Conservation (phyloP, 257 asterid genomes). For the Osmanthus fragrans region DNA sequence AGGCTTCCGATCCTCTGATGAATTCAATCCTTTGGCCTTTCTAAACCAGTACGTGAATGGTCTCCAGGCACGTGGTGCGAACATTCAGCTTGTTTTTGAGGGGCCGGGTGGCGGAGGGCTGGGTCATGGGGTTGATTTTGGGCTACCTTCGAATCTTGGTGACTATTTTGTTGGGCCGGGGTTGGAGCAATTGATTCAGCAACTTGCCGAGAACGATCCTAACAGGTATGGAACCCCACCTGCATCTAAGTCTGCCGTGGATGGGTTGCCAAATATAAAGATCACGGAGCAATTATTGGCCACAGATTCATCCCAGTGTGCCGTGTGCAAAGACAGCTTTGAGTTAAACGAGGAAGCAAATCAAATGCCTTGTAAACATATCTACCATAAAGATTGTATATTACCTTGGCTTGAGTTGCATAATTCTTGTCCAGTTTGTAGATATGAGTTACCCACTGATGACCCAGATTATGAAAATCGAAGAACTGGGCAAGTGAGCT, state of each 20-base stretch:
- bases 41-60: slow-evolving; percentile 48
- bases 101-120: slow-evolving; percentile 43
- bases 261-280: slow-evolving; percentile 32
- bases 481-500: slow-evolving; percentile 29
- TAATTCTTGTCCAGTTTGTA: slow-evolving; percentile 72
- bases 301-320: slow-evolving; percentile 48
- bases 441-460: slow-evolving; percentile 68
- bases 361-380: slow-evolving; percentile 58
- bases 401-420: slow-evolving; percentile 61
- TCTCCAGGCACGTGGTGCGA: slow-evolving; percentile 59
- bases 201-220: slow-evolving; percentile 37
- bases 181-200: slow-evolving; percentile 38
- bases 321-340: slow-evolving; percentile 62
- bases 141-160: slow-evolving; percentile 33
- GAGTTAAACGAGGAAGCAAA: slow-evolving; percentile 43
- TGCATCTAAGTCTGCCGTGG: slow-evolving; percentile 35
- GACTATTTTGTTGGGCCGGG: slow-evolving; percentile 40
- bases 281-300: slow-evolving; percentile 28
- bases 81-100: slow-evolving; percentile 69
- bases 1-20: slow-evolving; percentile 49
- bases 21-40: slow-evolving; percentile 62
- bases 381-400: slow-evolving; percentile 58
- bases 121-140: slow-evolving; percentile 35
- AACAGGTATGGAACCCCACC: slow-evolving; percentile 42
- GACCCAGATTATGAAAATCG: slow-evolving; percentile 54